phyloP scores from a whole-genome alignment of 495 filamentous ascomycete genomes.

The Elasticomyces elasticus region DNA sequence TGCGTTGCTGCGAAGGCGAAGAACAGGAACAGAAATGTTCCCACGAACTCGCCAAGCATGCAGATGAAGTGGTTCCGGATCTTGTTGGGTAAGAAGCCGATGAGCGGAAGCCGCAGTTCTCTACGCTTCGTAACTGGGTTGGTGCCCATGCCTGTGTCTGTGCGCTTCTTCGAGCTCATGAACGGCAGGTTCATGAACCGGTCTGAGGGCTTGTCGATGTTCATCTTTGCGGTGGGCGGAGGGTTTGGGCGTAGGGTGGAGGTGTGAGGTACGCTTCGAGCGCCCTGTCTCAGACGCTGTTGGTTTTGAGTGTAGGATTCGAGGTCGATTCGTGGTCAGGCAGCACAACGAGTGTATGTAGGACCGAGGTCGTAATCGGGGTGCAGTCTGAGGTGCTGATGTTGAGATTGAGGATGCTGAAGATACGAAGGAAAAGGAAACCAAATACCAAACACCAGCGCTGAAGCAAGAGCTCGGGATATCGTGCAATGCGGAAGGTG shows the following conservation, averaged over 20 bases:
- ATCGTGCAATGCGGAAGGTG: neutral
- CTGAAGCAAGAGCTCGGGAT: neutral
- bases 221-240: constrained; percentile 6
- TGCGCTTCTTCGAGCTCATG: constrained; percentile 2
- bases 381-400: neutral
- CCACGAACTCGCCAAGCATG: constrained; percentile 27
- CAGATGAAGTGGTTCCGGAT: constrained; percentile 27
- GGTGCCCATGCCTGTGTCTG: neutral
- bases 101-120: constrained; percentile 10
- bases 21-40: constrained; percentile 28
- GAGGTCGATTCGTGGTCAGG: neutral
- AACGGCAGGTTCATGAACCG: constrained; percentile 21
- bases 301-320: neutral
- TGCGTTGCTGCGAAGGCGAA: constrained; percentile 27
- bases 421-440: neutral
- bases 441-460: neutral
- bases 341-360: neutral
- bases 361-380: neutral
- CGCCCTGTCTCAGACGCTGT: neutral
- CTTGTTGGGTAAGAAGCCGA: constrained; percentile 23
- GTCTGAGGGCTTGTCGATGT: constrained; percentile 14
- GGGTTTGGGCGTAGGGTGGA: neutral
- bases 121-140: neutral
- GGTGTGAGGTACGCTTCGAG: neutral
- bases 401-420: neutral